These are phyloP conservation scores for Omphalotus olearius DNA, from an alignment of 1,284 basidiomycete genomes.

Conservation along the genomic window DNA sequence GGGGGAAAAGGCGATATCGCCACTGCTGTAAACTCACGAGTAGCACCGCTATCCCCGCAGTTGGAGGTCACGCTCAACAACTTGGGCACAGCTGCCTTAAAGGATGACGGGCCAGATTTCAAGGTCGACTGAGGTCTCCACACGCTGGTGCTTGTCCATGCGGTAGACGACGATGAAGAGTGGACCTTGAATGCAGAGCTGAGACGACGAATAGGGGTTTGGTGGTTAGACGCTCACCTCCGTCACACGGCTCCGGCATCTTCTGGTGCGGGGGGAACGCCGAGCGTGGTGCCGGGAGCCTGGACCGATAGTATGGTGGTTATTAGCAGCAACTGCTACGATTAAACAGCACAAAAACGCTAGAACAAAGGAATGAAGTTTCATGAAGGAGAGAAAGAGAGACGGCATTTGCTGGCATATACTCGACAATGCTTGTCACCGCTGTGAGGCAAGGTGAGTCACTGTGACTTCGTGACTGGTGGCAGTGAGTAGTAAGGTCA, in stretches of 20 bases:
- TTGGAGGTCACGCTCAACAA: constrained; percentile 22
- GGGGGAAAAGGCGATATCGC: neutral
- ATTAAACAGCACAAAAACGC: constrained; percentile 35
- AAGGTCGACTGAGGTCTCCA: too few relatives aligned
- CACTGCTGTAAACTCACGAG: constrained; percentile 30
- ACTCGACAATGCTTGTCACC: neutral
- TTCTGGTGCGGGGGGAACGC: constrained; percentile 29
- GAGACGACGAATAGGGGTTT: too few relatives aligned
- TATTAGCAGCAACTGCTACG: constrained; percentile 32
- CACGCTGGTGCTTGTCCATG: too few relatives aligned
- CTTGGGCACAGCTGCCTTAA: too few relatives aligned
- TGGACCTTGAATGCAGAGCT: too few relatives aligned
- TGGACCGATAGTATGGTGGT: constrained; percentile 25
- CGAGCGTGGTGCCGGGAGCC: constrained; percentile 29
- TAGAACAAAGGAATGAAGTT: constrained; percentile 31
- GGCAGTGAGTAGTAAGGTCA: neutral
- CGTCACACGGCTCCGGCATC: constrained; percentile 20
- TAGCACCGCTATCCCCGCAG: constrained; percentile 43
- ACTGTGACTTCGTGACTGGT: neutral
- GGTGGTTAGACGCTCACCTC: too few relatives aligned
- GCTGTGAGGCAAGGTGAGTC: neutral
- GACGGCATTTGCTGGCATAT: neutral
- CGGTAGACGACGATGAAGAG: too few relatives aligned
- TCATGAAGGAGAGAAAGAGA: constrained; percentile 27
- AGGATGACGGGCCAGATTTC: too few relatives aligned